Evolutionary conservation across 306 rosid genomes (phyloP).

Genomic region (Lablab purpureus): DNA sequence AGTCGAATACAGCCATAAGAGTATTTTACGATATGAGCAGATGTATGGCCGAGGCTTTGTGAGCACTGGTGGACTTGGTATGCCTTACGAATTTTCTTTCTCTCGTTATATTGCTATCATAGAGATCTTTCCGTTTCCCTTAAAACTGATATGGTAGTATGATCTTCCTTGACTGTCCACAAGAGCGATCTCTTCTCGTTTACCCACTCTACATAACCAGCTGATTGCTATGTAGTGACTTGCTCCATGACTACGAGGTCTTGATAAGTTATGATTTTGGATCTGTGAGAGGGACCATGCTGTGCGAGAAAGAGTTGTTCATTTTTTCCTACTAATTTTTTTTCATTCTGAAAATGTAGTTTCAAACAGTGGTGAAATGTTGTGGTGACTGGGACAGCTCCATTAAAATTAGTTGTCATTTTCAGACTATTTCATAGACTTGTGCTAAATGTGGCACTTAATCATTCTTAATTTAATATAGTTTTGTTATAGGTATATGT

Average conservation of each 20-base stretch:
- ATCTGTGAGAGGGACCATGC: conserved; percentile 18
- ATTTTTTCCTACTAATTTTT: not conserved
- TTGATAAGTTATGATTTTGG: conserved; percentile 17
- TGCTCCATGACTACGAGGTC: conserved; percentile 11
- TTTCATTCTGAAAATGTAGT: not conserved
- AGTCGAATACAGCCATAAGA: conserved; percentile 59
- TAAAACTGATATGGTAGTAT: conserved; percentile 23
- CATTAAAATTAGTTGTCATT: not conserved
- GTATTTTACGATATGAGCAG: conserved; percentile 66
- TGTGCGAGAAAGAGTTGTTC: conserved; percentile 11
- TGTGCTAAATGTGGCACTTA: not conserved
- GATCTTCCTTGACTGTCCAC: conserved; percentile 17
- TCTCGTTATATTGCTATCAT: not conserved
- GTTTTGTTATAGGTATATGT: not conserved
- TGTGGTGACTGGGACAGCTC: not conserved
- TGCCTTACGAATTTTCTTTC: conserved; percentile 31
- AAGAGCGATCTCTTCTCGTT: conserved; percentile 29
- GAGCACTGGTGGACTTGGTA: conserved; percentile 83
- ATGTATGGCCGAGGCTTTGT: conserved; percentile 72
- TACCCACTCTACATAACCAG: conserved; percentile 28
- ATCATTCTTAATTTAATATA: not conserved
- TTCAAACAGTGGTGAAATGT: not conserved
- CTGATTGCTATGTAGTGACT: conserved; percentile 28
- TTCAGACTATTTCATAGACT: not conserved
- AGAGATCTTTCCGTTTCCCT: not conserved